Evolutionary conservation across 1,284 basidiomycete species (phyloP).

Genomic region (Ustilago tritici): DNA sequence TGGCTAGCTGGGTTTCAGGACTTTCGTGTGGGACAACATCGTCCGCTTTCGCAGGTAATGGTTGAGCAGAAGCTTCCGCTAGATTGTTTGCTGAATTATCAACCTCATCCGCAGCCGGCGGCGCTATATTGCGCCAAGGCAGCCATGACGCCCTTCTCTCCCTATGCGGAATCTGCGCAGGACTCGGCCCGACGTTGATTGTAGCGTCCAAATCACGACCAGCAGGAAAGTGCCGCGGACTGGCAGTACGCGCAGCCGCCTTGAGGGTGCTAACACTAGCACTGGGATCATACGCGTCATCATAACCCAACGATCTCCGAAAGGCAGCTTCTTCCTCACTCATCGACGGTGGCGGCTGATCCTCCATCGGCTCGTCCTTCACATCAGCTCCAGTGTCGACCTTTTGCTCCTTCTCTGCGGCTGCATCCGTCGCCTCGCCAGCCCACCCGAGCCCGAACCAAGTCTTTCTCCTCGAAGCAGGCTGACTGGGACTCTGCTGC

Average conservation of each 20-base stretch:
- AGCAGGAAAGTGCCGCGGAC: constrained; percentile 5
- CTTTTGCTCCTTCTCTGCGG: neutral
- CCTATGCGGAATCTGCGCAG: constrained; percentile 5
- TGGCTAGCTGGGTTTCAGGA: neutral
- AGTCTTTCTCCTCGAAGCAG: constrained; percentile 29
- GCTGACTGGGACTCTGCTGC: constrained; percentile 18
- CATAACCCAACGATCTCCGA: constrained; percentile 37
- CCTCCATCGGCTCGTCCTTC: neutral
- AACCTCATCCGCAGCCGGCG: neutral
- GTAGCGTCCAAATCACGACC: constrained; percentile 29
- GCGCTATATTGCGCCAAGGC: constrained; percentile 42
- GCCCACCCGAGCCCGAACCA: constrained; percentile 48
- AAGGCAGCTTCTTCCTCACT: constrained; percentile 54
- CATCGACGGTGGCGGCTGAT: constrained; percentile 48
- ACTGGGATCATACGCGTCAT: constrained; percentile 13
- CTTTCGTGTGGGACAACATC: neutral
- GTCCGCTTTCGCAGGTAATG: neutral
- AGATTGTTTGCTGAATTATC: neutral
- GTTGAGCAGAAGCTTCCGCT: neutral
- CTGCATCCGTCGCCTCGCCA: neutral
- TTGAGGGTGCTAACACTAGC: neutral
- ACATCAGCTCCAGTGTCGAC: constrained; percentile 2
- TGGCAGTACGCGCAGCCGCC: neutral
- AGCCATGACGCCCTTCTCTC: constrained; percentile 41
- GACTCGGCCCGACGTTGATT: constrained; percentile 12